phyloP scores from a whole-genome alignment of 2,329 filamentous ascomycete genomes.

The Immersiporthe knoxdaviesiana region DNA sequence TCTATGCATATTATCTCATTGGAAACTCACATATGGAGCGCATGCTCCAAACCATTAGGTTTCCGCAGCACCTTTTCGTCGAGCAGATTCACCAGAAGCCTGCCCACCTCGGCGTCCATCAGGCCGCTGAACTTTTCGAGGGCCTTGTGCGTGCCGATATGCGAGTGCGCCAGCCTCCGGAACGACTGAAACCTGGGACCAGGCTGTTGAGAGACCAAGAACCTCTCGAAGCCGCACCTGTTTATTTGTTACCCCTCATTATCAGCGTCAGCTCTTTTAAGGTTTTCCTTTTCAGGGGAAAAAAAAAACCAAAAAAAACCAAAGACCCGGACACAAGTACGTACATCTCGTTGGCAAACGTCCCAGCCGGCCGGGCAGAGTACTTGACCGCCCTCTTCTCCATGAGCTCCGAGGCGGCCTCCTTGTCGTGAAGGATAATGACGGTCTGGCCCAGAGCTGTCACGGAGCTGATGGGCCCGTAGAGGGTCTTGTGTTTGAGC shows the following conservation, averaged over 20 bases:
- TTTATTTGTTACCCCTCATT: neutral
- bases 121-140: neutral
- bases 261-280: neutral
- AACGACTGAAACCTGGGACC: neutral
- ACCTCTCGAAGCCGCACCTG: constrained; percentile 9
- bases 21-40: constrained; percentile 4
- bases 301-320: no score
- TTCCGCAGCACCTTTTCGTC: neutral
- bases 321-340: neutral
- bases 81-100: neutral
- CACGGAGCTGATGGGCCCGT: constrained; percentile 45
- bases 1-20: no score
- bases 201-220: neutral
- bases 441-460: constrained; percentile 46
- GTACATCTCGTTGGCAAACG: constrained; percentile 21
- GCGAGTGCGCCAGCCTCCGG: constrained; percentile 14
- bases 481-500: constrained; percentile 44
- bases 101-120: neutral
- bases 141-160: constrained; percentile 8
- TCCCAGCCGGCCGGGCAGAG: constrained; percentile 12
- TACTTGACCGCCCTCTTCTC: constrained; percentile 12
- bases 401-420: constrained; percentile 14
- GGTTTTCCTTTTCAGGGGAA: neutral
- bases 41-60: constrained; percentile 14
- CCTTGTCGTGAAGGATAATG: constrained; percentile 44